Conservation (phyloP, 306 rosid genomes). For the Cercis canadensis region DNA sequence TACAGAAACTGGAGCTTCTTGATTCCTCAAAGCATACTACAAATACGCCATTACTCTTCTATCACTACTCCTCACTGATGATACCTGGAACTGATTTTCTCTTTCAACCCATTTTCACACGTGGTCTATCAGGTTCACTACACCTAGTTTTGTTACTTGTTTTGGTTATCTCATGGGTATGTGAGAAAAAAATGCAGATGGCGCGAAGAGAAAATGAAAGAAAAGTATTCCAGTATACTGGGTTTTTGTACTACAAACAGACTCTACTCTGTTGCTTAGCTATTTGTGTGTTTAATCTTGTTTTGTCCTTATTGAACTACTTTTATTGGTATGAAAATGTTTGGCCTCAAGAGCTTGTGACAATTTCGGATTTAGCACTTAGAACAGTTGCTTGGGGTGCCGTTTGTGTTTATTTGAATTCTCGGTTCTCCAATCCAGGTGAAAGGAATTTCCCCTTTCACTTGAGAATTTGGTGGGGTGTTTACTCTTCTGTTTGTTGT, state of each 20-base stretch:
- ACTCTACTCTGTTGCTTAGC: slow-evolving; percentile 29
- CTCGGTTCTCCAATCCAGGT: slow-evolving; percentile 27
- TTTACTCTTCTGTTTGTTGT: slow-evolving; percentile 50
- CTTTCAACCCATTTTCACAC: slow-evolving; percentile 50
- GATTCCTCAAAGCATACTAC: slow-evolving; percentile 22
- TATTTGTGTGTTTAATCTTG: slow-evolving; percentile 44
- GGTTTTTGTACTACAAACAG: slow-evolving; percentile 26
- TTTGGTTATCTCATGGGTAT: slow-evolving; percentile 46
- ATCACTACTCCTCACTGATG: slow-evolving; percentile 17
- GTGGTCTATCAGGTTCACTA: slow-evolving; percentile 53
- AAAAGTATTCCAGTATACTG: slow-evolving; percentile 22
- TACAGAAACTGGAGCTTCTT: slow-evolving; percentile 35
- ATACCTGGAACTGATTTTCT: slow-evolving; percentile 45
- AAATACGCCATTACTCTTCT: slow-evolving; percentile 18
- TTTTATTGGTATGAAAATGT: slow-evolving; percentile 50
- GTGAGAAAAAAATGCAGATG: slow-evolving; percentile 34
- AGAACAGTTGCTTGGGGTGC: slow-evolving; percentile 56
- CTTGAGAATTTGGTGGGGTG: slow-evolving; percentile 63
- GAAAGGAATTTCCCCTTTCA: slow-evolving; percentile 36
- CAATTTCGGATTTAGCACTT: slow-evolving; percentile 53
- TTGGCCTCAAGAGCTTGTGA: slow-evolving; percentile 47
- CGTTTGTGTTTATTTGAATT: slow-evolving; percentile 47
- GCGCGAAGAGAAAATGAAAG: slow-evolving; percentile 32
- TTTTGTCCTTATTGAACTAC: slow-evolving; percentile 46
- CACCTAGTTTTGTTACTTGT: slow-evolving; percentile 49